phyloP scores from a whole-genome alignment of 2,329 filamentous ascomycete species.

The Emergomyces africanus region DNA sequence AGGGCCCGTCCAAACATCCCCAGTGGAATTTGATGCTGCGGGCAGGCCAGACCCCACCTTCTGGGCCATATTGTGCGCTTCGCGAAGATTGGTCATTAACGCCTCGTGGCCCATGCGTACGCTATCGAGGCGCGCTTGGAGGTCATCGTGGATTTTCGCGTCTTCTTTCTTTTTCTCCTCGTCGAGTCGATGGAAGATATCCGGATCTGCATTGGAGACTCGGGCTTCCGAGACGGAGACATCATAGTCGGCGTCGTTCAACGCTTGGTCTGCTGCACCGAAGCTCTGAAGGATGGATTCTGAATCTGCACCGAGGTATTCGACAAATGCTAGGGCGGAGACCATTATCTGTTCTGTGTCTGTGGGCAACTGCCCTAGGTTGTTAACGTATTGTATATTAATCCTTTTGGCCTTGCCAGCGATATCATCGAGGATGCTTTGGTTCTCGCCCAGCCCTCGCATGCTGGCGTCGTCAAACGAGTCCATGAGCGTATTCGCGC shows the following conservation, averaged over 20 bases:
- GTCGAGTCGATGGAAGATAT: slow-evolving; percentile 31
- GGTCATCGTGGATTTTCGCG: slow-evolving; percentile 31
- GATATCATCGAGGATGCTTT: slow-evolving; percentile 38
- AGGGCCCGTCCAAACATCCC: not conserved
- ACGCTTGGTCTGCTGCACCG: slow-evolving; percentile 35
- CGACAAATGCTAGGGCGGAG: slow-evolving; percentile 25
- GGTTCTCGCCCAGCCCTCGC: slow-evolving; percentile 39
- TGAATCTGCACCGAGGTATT: slow-evolving; percentile 30
- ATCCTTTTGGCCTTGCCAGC: slow-evolving; percentile 30
- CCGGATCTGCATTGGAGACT: slow-evolving; percentile 30
- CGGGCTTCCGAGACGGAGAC: slow-evolving; percentile 42
- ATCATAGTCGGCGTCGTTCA: slow-evolving; percentile 41
- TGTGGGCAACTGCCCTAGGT: slow-evolving; percentile 21
- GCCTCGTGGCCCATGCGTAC: slow-evolving; percentile 28
- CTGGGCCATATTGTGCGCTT: slow-evolving; percentile 25
- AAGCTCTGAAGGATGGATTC: slow-evolving; percentile 36
- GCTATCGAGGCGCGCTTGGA: slow-evolving; percentile 29
- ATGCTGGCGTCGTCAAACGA: slow-evolving; percentile 39
- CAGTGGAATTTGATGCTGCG: not conserved
- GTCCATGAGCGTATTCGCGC: slow-evolving; percentile 39
- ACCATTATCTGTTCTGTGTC: slow-evolving; percentile 27
- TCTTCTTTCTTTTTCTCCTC: slow-evolving; percentile 39
- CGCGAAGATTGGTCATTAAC: slow-evolving; percentile 25
- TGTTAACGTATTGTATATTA: slow-evolving; percentile 20
- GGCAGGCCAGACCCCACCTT: slow-evolving; percentile 12